Evolutionary conservation across 345 rosid species (phyloP).

Genomic region (Citrus sp.): DNA sequence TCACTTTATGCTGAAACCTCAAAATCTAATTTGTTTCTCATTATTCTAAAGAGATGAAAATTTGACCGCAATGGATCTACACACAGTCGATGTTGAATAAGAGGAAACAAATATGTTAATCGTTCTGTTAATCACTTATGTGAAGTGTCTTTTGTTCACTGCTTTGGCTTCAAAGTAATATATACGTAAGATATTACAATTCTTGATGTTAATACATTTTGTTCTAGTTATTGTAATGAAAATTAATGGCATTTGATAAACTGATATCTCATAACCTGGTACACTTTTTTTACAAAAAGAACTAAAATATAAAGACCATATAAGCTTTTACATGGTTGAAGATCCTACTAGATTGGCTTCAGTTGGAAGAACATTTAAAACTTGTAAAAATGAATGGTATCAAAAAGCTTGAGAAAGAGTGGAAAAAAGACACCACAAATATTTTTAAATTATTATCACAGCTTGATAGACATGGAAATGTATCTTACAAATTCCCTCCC

Average conservation of each 20-base stretch:
- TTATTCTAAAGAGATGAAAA: no score
- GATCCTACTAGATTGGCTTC: not conserved
- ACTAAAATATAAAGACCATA: not conserved
- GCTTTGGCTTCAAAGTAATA: not conserved
- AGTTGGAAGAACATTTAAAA: not conserved
- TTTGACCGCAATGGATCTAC: not conserved
- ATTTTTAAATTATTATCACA: constrained; percentile 23
- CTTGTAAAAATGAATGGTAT: not conserved
- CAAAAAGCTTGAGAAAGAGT: not conserved
- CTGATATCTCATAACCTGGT: no score
- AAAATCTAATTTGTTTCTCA: no score
- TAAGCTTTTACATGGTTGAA: not conserved
- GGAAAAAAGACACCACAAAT: constrained; percentile 10
- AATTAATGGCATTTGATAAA: not conserved
- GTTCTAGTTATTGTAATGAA: not conserved
- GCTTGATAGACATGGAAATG: constrained; percentile 29
- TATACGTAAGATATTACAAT: not conserved
- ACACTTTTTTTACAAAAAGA: not conserved
- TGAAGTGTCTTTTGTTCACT: no score
- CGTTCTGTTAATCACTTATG: not conserved
- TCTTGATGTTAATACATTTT: not conserved
- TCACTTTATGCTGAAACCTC: not conserved
- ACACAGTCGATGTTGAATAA: not conserved
- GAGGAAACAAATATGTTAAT: not conserved
- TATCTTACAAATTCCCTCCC: constrained; percentile 35